A percentile compares a stretch with the other conserved stretches of the same genome.
Conservation (phyloP, 129 eudicot genomes). For the Flaveria linearis region DNA sequence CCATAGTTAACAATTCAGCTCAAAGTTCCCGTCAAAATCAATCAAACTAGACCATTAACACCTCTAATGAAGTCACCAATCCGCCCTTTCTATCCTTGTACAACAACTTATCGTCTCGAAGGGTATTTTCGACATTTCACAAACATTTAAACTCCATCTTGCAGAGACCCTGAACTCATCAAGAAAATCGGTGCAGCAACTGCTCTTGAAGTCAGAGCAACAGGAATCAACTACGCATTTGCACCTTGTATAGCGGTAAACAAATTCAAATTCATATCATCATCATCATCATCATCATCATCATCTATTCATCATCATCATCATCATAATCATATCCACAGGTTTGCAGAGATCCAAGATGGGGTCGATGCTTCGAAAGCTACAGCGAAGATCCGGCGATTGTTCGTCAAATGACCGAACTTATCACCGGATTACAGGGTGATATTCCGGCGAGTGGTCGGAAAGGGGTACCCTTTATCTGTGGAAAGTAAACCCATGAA, state of each 20-base stretch:
- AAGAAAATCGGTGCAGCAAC: slow-evolving; percentile 87
- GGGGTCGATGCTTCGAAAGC: slow-evolving; percentile 92
- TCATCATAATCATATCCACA: slow-evolving; percentile 16
- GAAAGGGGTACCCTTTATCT: slow-evolving; percentile 73
- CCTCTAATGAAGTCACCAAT: background rate
- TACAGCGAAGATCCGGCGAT: slow-evolving; percentile 72
- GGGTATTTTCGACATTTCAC: slow-evolving; percentile 13
- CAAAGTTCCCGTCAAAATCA: background rate
- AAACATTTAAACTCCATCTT: background rate
- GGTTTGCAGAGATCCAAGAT: slow-evolving; percentile 93
- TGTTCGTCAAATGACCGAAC: slow-evolving; percentile 76
- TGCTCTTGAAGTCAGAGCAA: slow-evolving; percentile 88
- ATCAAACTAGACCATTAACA: too few relatives aligned
- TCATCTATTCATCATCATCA: background rate
- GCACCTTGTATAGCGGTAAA: slow-evolving; percentile 91
- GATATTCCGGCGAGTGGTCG: slow-evolving; percentile 47
- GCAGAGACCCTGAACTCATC: slow-evolving; percentile 76
- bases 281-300: background rate
- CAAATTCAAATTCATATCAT: background rate
- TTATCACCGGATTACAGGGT: slow-evolving; percentile 85
- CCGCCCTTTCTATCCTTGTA: background rate
- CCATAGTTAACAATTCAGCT: too few relatives aligned
- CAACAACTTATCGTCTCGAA: background rate
- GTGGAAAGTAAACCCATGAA: slow-evolving; percentile 60
- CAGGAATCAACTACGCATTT: slow-evolving; percentile 76